phyloP scores from a whole-genome alignment of 768 basidiomycete species.

The Boletus barrowsii region DNA sequence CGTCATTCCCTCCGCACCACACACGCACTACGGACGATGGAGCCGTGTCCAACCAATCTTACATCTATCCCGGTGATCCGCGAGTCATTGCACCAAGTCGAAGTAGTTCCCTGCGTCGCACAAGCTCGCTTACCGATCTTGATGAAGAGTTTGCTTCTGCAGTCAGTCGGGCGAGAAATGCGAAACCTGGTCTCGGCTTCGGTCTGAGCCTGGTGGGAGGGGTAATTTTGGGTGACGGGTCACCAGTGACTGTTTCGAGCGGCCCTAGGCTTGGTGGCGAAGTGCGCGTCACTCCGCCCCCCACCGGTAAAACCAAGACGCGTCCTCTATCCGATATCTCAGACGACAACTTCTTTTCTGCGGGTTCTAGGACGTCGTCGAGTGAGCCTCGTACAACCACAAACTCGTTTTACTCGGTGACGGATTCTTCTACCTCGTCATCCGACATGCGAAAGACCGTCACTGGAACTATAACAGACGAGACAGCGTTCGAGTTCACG shows the following conservation, averaged over 20 bases:
- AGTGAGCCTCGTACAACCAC: conserved; percentile 27
- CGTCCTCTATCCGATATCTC: conserved; percentile 33
- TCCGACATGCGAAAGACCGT: conserved; percentile 28
- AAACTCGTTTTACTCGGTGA: conserved; percentile 36
- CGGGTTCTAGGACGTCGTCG: conserved; percentile 34
- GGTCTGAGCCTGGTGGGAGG: conserved; percentile 41
- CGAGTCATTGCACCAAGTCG: conserved; percentile 70
- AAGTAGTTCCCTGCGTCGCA: conserved; percentile 55
- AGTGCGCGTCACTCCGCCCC: conserved; percentile 46
- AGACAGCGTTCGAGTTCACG: conserved; percentile 36
- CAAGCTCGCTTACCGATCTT: conserved; percentile 78
- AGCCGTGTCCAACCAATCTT: conserved; percentile 61
- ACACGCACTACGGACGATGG: conserved; percentile 72
- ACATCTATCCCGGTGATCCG: conserved; percentile 69
- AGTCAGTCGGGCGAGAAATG: conserved; percentile 39
- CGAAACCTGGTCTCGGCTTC: conserved; percentile 43
- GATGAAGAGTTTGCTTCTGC: conserved; percentile 54
- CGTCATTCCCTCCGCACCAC: conserved; percentile 56
- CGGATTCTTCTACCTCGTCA: conserved; percentile 31
- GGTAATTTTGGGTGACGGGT: conserved; percentile 46
- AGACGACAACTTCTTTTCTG: conserved; percentile 48
- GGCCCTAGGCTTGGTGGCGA: conserved; percentile 47
- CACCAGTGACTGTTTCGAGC: conserved; percentile 72
- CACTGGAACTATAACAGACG: conserved; percentile 37
- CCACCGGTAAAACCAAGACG: conserved; percentile 34